Conservation (phyloP, 805 yeast species). For the Blastobotrys parvus region DNA sequence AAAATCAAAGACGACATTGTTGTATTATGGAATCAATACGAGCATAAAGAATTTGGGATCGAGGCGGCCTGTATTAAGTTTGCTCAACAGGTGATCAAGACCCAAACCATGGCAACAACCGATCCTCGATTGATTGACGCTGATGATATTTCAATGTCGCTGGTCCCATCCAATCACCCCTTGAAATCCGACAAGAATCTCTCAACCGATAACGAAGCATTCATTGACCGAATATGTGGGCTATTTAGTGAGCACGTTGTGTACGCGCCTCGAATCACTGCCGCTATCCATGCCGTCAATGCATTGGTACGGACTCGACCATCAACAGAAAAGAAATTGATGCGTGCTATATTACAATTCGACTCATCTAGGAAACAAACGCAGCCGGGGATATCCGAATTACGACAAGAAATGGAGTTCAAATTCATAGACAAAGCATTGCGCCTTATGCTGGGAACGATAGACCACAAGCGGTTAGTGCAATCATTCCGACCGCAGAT, state of each 20-base stretch:
- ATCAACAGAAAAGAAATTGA: conserved; percentile 43
- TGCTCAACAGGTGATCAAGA: conserved; percentile 48
- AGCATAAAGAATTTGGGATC: conserved; percentile 35
- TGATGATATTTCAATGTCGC: conserved; percentile 39
- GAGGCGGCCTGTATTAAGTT: conserved; percentile 68
- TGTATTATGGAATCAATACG: conserved; percentile 42
- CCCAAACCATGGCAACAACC: conserved; percentile 39
- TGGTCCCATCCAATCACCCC: conserved; percentile 53
- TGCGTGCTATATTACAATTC: conserved; percentile 51
- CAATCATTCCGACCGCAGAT: conserved; percentile 28
- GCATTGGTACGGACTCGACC: conserved; percentile 61
- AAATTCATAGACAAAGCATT: conserved; percentile 58
- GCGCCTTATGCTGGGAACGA: conserved; percentile 19
- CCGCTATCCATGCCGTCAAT: conserved; percentile 57
- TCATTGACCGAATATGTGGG: conserved; percentile 57
- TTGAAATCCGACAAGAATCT: conserved; percentile 44
- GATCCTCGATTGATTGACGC: conserved; percentile 26
- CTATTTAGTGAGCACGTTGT: conserved; percentile 48
- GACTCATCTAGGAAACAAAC: conserved; percentile 29
- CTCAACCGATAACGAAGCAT: conserved; percentile 62
- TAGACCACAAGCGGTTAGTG: conserved; percentile 16
- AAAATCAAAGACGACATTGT: conserved; percentile 52
- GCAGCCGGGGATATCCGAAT: conserved; percentile 11
- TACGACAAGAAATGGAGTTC: conserved; percentile 44
- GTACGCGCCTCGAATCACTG: conserved; percentile 51